A percentile compares a stretch with the other conserved stretches of the same genome.
phyloP scores from a whole-genome alignment of 2,329 filamentous ascomycete genomes.

The Fusarium ramigenum region DNA sequence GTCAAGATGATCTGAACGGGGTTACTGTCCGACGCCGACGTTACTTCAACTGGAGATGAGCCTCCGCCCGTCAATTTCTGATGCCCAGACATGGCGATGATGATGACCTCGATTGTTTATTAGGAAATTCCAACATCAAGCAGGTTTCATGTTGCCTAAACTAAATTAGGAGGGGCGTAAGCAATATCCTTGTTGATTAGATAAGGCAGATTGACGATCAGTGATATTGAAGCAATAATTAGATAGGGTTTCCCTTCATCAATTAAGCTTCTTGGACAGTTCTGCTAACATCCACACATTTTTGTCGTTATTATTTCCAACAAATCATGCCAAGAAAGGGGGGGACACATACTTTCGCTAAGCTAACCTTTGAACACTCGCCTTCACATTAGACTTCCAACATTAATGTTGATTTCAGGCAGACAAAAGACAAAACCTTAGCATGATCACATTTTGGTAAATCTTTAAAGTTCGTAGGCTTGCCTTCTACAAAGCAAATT shows the following conservation, averaged over 20 bases:
- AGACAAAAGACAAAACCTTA: neutral
- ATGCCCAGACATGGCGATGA: neutral
- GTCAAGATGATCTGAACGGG: conserved; percentile 31
- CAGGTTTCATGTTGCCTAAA: neutral
- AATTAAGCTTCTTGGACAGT: neutral
- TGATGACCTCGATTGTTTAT: neutral
- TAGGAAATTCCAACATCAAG: neutral
- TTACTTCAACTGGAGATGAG: neutral
- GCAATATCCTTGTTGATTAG: conserved; percentile 25
- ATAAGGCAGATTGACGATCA: neutral
- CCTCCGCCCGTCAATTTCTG: neutral
- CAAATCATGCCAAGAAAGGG: neutral
- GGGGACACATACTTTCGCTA: neutral
- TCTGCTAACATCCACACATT: no score
- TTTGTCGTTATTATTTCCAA: neutral
- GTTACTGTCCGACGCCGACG: neutral
- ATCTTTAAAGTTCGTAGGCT: neutral
- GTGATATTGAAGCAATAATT: neutral
- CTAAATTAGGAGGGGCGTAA: neutral
- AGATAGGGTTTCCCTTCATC: neutral
- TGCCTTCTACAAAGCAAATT: neutral
- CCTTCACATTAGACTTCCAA: neutral
- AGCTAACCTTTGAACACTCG: neutral
- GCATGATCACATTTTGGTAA: neutral
- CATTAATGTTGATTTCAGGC: neutral